phyloP scores from a whole-genome alignment of 1,284 basidiomycete species.

The Microbotryum silenes-acaulis region DNA sequence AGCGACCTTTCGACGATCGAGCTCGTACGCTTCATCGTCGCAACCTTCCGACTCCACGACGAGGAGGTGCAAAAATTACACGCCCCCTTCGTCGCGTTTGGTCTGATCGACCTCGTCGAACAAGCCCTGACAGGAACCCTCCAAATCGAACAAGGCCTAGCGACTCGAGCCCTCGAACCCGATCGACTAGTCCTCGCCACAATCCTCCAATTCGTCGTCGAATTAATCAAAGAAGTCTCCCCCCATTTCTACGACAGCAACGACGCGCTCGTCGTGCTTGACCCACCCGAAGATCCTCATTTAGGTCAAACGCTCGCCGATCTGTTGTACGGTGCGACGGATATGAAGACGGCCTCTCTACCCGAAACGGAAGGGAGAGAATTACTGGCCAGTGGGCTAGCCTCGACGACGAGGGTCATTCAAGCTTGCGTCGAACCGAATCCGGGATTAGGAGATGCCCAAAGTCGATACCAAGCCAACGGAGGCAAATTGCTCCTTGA shows the following conservation, averaged over 20 bases:
- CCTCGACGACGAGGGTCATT: conserved; percentile 8
- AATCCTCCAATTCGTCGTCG: conserved; percentile 12
- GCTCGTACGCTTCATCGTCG: conserved; percentile 44
- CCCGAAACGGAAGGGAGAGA: conserved; percentile 24
- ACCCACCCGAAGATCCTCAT: neutral
- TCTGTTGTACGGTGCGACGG: conserved; percentile 15
- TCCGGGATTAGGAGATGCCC: no score
- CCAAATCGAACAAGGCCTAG: conserved; percentile 10
- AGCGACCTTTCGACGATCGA: conserved; percentile 33
- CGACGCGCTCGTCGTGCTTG: no score
- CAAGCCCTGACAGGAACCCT: neutral
- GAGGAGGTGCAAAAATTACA: conserved; percentile 54
- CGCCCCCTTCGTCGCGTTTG: conserved; percentile 64
- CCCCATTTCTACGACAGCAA: conserved; percentile 14
- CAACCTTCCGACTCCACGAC: conserved; percentile 46
- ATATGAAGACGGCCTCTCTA: conserved; percentile 21
- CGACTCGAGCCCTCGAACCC: conserved; percentile 2
- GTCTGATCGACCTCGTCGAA: conserved; percentile 55
- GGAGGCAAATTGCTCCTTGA: conserved; percentile 5
- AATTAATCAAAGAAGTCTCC: conserved; percentile 23
- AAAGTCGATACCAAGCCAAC: neutral
- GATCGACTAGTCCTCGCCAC: neutral
- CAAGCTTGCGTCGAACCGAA: neutral
- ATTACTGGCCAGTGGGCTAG: conserved; percentile 16
- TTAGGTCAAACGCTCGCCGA: conserved; percentile 14